Conservation (phyloP, 2,329 filamentous ascomycete species). For the Colletotrichum euphorbiae region DNA sequence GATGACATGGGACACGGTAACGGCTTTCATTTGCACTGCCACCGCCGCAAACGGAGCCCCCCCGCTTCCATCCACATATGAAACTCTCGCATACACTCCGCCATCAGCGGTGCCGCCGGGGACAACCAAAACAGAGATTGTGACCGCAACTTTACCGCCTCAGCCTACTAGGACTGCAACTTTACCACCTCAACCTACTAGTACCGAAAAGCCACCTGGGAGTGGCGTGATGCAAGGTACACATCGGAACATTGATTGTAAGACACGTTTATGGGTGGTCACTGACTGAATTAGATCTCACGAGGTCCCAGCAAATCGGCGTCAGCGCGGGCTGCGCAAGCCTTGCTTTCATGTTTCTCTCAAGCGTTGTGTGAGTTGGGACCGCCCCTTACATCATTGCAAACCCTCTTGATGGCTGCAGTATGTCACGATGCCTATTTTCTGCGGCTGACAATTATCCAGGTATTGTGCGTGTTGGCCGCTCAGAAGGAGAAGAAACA, state of each 20-base stretch:
- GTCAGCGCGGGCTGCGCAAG: not conserved
- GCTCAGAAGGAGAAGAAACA: not conserved
- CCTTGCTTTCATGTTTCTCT: not conserved
- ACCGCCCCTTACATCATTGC: too few species aligned
- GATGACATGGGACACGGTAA: too few species aligned
- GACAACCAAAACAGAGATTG: not conserved
- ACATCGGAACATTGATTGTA: not conserved
- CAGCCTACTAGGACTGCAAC: not conserved
- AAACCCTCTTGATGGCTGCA: too few species aligned
- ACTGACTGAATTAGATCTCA: not conserved
- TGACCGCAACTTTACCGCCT: not conserved
- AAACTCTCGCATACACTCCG: not conserved
- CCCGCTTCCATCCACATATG: not conserved
- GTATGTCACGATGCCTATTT: not conserved
- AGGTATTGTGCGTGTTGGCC: not conserved
- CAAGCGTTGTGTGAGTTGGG: not conserved
- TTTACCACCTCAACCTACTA: not conserved
- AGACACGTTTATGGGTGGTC: too few species aligned
- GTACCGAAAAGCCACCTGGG: not conserved
- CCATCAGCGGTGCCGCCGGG: not conserved
- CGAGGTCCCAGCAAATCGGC: not conserved
- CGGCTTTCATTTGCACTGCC: too few species aligned
- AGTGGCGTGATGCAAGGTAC: not conserved
- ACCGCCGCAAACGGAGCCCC: too few species aligned
- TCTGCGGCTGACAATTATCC: too few species aligned